phyloP scores from a whole-genome alignment of 2,329 filamentous ascomycete genomes.

The Sporothrix mexicana region DNA sequence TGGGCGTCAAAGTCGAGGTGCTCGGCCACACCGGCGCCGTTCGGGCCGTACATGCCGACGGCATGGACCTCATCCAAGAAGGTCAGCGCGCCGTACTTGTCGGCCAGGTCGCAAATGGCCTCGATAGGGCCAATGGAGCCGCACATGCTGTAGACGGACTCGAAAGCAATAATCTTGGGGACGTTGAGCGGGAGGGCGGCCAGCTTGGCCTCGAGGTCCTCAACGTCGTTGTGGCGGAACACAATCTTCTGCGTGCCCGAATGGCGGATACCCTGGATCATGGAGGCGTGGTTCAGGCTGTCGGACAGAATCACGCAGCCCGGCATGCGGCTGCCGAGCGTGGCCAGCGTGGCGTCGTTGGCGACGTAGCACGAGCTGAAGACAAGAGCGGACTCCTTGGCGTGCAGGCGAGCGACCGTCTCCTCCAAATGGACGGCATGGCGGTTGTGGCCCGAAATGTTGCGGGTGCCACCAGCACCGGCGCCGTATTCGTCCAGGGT shows the following conservation, averaged over 20 bases:
- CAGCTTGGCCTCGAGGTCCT: slow-evolving; percentile 88
- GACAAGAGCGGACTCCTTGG: slow-evolving; percentile 89
- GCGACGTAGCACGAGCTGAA: slow-evolving; percentile 99
- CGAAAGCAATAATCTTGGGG: slow-evolving; percentile 98
- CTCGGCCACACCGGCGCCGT: slow-evolving; percentile 94
- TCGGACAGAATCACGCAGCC: slow-evolving; percentile 98
- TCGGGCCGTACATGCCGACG: slow-evolving; percentile 97
- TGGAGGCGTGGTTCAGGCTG: slow-evolving; percentile 95
- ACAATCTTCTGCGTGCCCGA: slow-evolving; percentile 97
- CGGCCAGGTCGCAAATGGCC: slow-evolving; percentile 92
- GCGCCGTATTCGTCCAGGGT: slow-evolving; percentile 94
- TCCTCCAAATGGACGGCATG: slow-evolving; percentile 86
- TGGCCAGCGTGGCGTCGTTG: slow-evolving; percentile 95
- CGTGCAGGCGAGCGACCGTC: slow-evolving; percentile 84
- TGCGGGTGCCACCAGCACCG: slow-evolving; percentile 92
- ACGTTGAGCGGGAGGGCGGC: slow-evolving; percentile 82
- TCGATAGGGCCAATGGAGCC: slow-evolving; percentile 96
- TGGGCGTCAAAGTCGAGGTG: slow-evolving; percentile 95
- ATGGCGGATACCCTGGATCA: slow-evolving; percentile 99
- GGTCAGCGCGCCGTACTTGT: slow-evolving; percentile 96
- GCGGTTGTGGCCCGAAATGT: slow-evolving; percentile 97
- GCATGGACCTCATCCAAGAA: slow-evolving; percentile 99
- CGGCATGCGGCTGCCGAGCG: slow-evolving; percentile 93
- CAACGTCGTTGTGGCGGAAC: slow-evolving; percentile 98
- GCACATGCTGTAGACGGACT: slow-evolving; percentile 99